A percentile compares a stretch with the other conserved stretches of the same genome.
Conservation (phyloP, 805 yeast species). For the Torulaspora maleeae region DNA sequence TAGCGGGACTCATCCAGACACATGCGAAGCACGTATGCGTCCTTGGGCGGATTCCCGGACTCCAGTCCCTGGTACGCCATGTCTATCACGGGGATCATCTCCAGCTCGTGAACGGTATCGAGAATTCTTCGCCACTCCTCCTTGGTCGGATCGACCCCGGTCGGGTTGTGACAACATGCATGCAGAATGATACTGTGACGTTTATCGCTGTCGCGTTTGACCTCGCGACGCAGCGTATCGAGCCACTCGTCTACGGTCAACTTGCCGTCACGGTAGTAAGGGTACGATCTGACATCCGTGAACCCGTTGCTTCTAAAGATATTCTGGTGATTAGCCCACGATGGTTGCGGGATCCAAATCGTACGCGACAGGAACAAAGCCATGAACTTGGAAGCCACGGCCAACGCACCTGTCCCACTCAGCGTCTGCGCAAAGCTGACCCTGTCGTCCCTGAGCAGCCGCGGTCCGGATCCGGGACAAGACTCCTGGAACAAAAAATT, state of each 20-base stretch:
- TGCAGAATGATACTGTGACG: constrained; percentile 57
- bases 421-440: constrained; percentile 83
- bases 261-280: constrained; percentile 73
- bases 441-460: constrained; percentile 54
- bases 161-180: constrained; percentile 95
- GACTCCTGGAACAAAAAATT: constrained; percentile 69
- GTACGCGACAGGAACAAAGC: constrained; percentile 41
- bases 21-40: constrained; percentile 51
- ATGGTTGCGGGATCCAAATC: constrained; percentile 76
- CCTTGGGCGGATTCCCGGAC: constrained; percentile 73
- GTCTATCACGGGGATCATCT: constrained; percentile 76
- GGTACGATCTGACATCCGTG: constrained; percentile 49
- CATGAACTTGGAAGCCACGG: constrained; percentile 78
- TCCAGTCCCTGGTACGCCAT: constrained; percentile 95
- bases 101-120: constrained; percentile 51
- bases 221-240: constrained; percentile 41
- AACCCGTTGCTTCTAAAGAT: constrained; percentile 73
- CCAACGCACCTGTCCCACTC: constrained; percentile 92
- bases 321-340: constrained; percentile 92
- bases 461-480: constrained; percentile 42
- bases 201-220: constrained; percentile 2
- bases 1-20: constrained; percentile 18
- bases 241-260: constrained; percentile 63
- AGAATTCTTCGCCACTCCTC: constrained; percentile 78
- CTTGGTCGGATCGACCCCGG: constrained; percentile 82